phyloP scores from a whole-genome alignment of 129 eudicot genomes.

The Pseudognaphalium luteoalbum region DNA sequence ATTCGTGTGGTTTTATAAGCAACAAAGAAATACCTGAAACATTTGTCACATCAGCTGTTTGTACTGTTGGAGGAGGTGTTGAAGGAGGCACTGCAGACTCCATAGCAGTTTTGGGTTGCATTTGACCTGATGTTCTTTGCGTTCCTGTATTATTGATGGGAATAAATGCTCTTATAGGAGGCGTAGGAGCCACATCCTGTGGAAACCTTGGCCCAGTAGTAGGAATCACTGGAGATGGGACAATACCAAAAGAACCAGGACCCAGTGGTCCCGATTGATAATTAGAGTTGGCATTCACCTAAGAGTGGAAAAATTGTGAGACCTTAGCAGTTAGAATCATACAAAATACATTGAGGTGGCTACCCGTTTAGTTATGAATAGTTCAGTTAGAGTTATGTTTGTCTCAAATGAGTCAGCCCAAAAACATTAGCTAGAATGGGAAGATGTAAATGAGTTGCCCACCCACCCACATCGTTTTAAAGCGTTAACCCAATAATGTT shows the following conservation, averaged over 20 bases:
- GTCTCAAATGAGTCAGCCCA: not conserved
- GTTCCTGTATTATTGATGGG: slow-evolving; percentile 62
- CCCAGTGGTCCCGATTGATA: slow-evolving; percentile 68
- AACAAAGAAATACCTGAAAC: slow-evolving; percentile 60
- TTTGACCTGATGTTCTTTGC: slow-evolving; percentile 58
- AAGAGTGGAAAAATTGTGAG: slow-evolving; percentile 13
- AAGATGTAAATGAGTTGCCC: no score
- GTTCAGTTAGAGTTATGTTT: not conserved
- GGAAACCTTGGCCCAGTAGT: slow-evolving; percentile 53
- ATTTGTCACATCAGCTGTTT: slow-evolving; percentile 86
- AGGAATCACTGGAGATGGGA: slow-evolving; percentile 56
- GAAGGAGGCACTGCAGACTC: slow-evolving; percentile 69
- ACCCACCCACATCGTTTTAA: no score
- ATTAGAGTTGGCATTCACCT: slow-evolving; percentile 60
- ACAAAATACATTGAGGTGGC: not conserved
- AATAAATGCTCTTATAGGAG: slow-evolving; percentile 53
- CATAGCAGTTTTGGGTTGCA: slow-evolving; percentile 66
- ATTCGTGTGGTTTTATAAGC: no score
- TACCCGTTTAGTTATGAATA: not conserved
- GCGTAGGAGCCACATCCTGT: slow-evolving; percentile 50
- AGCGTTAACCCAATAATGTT: no score
- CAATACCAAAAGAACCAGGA: slow-evolving; percentile 48
- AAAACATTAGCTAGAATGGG: no score
- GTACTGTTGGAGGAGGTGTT: slow-evolving; percentile 79
- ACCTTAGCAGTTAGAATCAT: slow-evolving; percentile 14